These are phyloP conservation scores for Jimgerdemannia lactiflua DNA, from an alignment of 192 early-diverging fungal genomes.

Conservation along the genomic window DNA sequence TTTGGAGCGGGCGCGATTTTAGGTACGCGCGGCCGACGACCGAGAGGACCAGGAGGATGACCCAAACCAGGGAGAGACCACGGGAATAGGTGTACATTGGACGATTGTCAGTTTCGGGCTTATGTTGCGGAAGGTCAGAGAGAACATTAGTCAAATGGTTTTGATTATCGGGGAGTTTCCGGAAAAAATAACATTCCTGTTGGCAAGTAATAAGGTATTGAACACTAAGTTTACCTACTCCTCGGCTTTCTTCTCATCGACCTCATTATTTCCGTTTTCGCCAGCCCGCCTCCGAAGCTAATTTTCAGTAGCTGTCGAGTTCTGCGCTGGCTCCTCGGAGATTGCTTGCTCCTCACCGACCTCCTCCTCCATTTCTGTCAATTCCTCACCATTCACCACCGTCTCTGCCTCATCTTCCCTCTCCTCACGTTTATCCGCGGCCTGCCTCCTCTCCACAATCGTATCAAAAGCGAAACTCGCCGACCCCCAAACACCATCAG, in stretches of 20 bases:
- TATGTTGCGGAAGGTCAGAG: not conserved
- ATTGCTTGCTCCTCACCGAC: not conserved
- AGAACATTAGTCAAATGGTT: not conserved
- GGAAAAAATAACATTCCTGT: too few species aligned
- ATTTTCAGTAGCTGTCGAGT: not conserved
- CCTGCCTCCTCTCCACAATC: not conserved
- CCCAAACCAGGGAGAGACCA: slow-evolving; percentile 34
- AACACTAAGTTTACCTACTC: not conserved
- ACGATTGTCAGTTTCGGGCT: not conserved
- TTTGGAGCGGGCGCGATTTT: not conserved
- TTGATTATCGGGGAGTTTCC: not conserved
- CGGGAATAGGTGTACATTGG: slow-evolving; percentile 25
- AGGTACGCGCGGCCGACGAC: slow-evolving; percentile 28
- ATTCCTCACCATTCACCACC: not conserved
- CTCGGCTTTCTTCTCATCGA: not conserved
- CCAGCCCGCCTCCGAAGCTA: not conserved
- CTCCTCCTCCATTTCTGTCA: not conserved
- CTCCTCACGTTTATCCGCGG: not conserved
- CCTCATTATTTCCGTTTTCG: not conserved
- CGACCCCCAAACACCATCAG: slow-evolving; percentile 51
- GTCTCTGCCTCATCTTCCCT: too few species aligned
- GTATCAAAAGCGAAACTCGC: slow-evolving; percentile 20
- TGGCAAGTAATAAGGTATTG: not conserved
- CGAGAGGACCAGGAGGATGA: slow-evolving; percentile 44
- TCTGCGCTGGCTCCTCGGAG: not conserved